Base-by-base conservation (phyloP, 179 eudicot genomes). In the Camellia oleifera region DNA sequence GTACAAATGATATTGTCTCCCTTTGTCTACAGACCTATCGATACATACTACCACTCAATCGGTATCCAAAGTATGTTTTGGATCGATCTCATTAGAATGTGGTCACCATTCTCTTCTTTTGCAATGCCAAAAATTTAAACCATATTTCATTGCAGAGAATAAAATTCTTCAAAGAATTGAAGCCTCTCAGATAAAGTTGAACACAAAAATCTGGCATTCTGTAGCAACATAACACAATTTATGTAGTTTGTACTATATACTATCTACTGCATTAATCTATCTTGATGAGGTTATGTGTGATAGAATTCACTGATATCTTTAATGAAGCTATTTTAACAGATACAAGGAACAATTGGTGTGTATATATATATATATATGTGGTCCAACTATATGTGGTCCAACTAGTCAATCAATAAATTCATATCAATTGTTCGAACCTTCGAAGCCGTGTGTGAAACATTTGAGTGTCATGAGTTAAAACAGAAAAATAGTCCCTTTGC, bases 51-150 rank as follows among this genome's bases (percentile, higher is more conserved):
- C 62, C n/a, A 23, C 62, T 53, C 61, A 23, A 72, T 72, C 44
- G 67, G 56, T 45, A 76, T 62, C 69, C 69, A 10, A 62, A 76
- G 78, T 75, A 4, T 75, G 66, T 58, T 4, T 17, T 17, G 26
- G 52, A 42, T n/a, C 15, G 52, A 42, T n/a, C 15, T 61, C 32
- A 58, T 75, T 70, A 4, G 9, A 46, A 3, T 70, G 40, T n/a
- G 18, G 40, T 70, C 74, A 4, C 40, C 40, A 32, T 32, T 32
- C 40, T 32, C 40, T 32, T 32, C 40, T 32, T 32, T 32, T 32
- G 40, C 40, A 32, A 32, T 32, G 40, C 40, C 40, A 32, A 32
- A 32, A 32, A 32, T 32, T 32, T 32, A 32, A 32, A 32, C 40
- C 40, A 32, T 32, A 32, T 32, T 32, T 1, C 2, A 32, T 32